Evolutionary conservation across 2,329 filamentous ascomycete genomes (phyloP), one percentile per base, ranked within the genome.

Genomic region (Chrysosporium queenslandicum): DNA sequence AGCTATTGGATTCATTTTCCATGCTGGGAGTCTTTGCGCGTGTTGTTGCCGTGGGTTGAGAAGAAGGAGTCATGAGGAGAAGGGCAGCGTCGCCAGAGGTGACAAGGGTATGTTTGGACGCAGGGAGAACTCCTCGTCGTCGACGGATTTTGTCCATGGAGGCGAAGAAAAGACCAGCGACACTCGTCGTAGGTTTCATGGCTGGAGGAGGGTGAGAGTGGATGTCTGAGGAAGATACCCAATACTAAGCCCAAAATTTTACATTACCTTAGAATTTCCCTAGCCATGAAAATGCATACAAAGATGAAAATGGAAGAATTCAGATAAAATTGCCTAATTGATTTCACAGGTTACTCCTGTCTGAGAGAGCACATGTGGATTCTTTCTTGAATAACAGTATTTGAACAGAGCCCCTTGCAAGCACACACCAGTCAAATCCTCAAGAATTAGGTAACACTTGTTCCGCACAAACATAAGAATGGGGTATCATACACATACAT

Each of bases 1-100:
- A 1, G 69, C 87, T 4, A 62, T 90, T 18, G 83, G 84, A 0
- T 90, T 86, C 61, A 65, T 85, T 29, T 73, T 94, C 18, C 87
- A 94, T 66, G 72, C 85, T 25, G 80, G 83, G 12, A 55, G 52
- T 18, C 16, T 56, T 14, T 53, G 50, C 21, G 21, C 45, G 21
- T 53, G 91, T 67, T 86, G 83, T 60, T 95, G 88, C 68, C 72
- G 70, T 53, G 34, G 39, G 3, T 18, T 11, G 8, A 39, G 30
- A 21, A 47, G 21, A 50, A 46, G 36, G 25, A 18, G 9, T 18
- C 23, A 37, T 46, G 39, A n/a, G 16, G 48, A 23, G 18, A 40
- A 8, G 7, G 25, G 20, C 3, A n/a, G 18, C 23, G 51, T n/a
- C 36, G 16, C n/a, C 9, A 14, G 34, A 4, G 37, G 47, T 16